Evolutionary conservation across 257 asterid genomes (phyloP), one percentile per base, ranked within the genome.

Genomic region (Capsicum baccatum): DNA sequence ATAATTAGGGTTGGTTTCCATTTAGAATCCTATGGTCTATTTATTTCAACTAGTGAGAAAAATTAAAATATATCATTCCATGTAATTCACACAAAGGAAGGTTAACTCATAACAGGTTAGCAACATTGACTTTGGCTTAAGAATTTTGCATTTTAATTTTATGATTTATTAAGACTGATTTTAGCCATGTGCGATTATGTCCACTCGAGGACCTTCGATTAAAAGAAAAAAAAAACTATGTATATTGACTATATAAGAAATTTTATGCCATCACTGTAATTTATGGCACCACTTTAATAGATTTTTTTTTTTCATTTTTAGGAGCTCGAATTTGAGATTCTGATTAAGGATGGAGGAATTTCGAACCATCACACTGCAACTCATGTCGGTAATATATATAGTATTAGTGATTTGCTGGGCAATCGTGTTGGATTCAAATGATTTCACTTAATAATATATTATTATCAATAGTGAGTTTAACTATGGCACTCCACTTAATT

Each of bases 11-110:
- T 74, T 74, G 58, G 19, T 56, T 68, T 39, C 52, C 9, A 2
- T 68, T 68, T 68, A 54, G 81, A 74, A 74, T 74, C 81, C 62
- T 19, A 74, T 74, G 81, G 47, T 74, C 21, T 21, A 12, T 19
- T 47, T 11, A 50, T 50, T 69, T 1, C 33, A 69, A 15, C 1
- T 69, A 0, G 7, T 73, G n/a, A 73, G 12, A 50, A n/a, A n/a
- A 48, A 19, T 19, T 50, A 62, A 50, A 74, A 21, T 13, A 50
- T 21, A 12, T 8, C 7, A 74, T 54, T 74, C 81, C 59, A 74
- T 74, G 62, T 33, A 74, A 74, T 50, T 74, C 62, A 74, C 62
- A 74, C 81, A 50, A 21, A 6, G 19, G 0, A 74, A 2, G 62
- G 37, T 19, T 74, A 47, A 6, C 48, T n/a, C 59, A 5, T n/a